Percentiles rank a stretch among this genome's conserved stretches.
Evolutionary conservation across 495 filamentous ascomycete genomes (phyloP).

Genomic region (Talaromyces trachyspermus): DNA sequence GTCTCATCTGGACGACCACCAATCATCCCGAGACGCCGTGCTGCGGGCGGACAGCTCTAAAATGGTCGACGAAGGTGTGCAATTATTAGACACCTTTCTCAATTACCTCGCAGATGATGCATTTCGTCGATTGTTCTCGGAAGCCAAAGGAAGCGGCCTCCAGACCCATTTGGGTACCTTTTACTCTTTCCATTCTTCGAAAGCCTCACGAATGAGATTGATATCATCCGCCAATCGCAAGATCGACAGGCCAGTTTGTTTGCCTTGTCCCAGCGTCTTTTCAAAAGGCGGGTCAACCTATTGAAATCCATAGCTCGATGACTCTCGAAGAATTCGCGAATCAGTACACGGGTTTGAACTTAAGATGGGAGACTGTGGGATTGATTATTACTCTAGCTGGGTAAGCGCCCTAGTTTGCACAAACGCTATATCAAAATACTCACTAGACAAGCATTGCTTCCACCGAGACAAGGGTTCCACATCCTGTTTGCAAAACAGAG

Average conservation of each 20-base stretch:
- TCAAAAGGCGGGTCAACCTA: conserved; percentile 25
- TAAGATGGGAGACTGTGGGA: conserved; percentile 36
- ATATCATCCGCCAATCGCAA: conserved; percentile 1
- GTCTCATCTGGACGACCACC: not conserved
- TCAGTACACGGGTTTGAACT: conserved; percentile 27
- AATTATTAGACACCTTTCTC: conserved; percentile 7
- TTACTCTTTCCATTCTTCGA: conserved; percentile 8
- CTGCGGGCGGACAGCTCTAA: conserved; percentile 8
- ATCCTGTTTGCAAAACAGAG: conserved; percentile 6
- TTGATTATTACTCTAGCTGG: conserved; percentile 5
- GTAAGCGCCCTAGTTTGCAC: not conserved
- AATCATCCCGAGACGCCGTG: conserved; percentile 8
- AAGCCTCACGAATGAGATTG: conserved; percentile 4
- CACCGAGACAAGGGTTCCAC: conserved; percentile 5
- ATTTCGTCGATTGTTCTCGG: conserved; percentile 3
- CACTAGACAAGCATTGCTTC: conserved; percentile 3
- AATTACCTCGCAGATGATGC: conserved; percentile 4
- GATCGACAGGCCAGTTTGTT: conserved; percentile 3
- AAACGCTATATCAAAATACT: not conserved
- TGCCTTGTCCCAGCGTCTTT: conserved; percentile 14
- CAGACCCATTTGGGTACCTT: conserved; percentile 6
- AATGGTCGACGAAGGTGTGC: conserved; percentile 7
- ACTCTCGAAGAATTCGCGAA: conserved; percentile 21
- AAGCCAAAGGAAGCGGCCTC: conserved; percentile 2
- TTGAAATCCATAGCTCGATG: conserved; percentile 17